Percentiles rank a stretch among this genome's conserved stretches.
Evolutionary conservation across 495 filamentous ascomycete species (phyloP).

Genomic region (Parachaetomium inaequale): DNA sequence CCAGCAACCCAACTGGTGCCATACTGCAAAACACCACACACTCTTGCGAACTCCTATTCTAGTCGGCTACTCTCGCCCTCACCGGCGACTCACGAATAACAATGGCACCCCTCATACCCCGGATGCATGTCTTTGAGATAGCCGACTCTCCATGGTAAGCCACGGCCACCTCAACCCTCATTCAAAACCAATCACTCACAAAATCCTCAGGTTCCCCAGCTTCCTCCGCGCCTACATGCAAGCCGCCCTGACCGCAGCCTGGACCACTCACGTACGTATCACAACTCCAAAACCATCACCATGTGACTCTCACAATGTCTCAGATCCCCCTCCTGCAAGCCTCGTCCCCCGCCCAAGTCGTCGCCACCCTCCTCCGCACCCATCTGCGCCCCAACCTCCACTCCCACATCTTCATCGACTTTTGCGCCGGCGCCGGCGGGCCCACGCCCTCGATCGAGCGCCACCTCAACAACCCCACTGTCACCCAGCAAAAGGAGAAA

Average conservation of each 20-base stretch:
- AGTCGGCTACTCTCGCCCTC: not conserved
- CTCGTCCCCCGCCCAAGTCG: conserved; percentile 44
- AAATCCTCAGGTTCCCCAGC: conserved; percentile 47
- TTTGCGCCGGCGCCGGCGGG: conserved; percentile 70
- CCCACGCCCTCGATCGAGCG: conserved; percentile 62
- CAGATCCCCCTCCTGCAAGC: conserved; percentile 45
- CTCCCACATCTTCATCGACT: conserved; percentile 61
- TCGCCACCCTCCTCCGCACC: conserved; percentile 46
- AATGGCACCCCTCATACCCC: conserved; percentile 50
- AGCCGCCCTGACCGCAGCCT: conserved; percentile 48
- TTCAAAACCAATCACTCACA: not conserved
- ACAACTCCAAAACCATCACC: not conserved
- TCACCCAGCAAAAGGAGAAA: not conserved
- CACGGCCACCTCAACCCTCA: not conserved
- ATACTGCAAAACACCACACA: no score
- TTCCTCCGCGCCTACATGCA: conserved; percentile 51
- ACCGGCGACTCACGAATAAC: conserved; percentile 8
- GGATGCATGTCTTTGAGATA: conserved; percentile 56
- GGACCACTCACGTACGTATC: conserved; percentile 39
- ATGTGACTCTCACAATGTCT: no score
- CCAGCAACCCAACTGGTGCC: no score
- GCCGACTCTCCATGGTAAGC: conserved; percentile 52
- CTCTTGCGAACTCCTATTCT: no score
- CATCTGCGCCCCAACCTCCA: conserved; percentile 39
- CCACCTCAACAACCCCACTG: conserved; percentile 43